phyloP scores from a whole-genome alignment of 1,139 yeast species.

The Suhomyces yuchorum region DNA sequence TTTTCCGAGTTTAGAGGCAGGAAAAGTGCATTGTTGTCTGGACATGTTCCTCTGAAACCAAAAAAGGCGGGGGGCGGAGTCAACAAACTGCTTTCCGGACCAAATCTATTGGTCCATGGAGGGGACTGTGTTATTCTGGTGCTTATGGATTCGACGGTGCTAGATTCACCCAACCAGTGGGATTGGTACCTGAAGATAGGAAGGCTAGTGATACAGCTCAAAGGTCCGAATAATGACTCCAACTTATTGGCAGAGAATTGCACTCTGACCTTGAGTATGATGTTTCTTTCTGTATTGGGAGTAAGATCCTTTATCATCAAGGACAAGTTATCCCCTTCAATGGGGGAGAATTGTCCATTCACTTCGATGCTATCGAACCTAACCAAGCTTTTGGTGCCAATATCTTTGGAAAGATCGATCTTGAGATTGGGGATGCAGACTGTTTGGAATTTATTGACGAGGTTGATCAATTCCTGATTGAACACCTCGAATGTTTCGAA shows the following conservation, averaged over 20 bases:
- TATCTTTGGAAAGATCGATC: conserved; percentile 24
- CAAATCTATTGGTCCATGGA: background rate
- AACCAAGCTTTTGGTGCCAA: conserved; percentile 24
- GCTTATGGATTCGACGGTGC: background rate
- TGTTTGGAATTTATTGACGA: conserved; percentile 20
- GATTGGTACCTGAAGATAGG: conserved; percentile 17
- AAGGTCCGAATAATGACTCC: conserved; percentile 5
- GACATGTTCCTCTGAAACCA: background rate
- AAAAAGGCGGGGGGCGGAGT: conserved; percentile 5
- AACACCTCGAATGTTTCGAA: conserved; percentile 25
- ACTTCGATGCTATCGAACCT: conserved; percentile 26
- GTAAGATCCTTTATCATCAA: conserved; percentile 20
- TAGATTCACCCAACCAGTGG: conserved; percentile 18
- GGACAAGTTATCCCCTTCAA: conserved; percentile 12
- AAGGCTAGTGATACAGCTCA: conserved; percentile 10
- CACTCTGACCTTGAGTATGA: conserved; percentile 20
- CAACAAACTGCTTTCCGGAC: conserved; percentile 9
- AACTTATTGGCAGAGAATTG: conserved; percentile 9
- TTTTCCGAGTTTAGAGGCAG: conserved; percentile 33
- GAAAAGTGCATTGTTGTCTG: conserved; percentile 17
- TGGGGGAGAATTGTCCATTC: conserved; percentile 22
- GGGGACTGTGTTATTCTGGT: conserved; percentile 1
- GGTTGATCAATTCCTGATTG: conserved; percentile 18
- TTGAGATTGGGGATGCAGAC: conserved; percentile 25
- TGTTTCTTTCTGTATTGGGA: conserved; percentile 21